These are phyloP conservation scores for Colletotrichum abscissum DNA, from an alignment of 2,329 filamentous ascomycete species.

Conservation along the genomic window DNA sequence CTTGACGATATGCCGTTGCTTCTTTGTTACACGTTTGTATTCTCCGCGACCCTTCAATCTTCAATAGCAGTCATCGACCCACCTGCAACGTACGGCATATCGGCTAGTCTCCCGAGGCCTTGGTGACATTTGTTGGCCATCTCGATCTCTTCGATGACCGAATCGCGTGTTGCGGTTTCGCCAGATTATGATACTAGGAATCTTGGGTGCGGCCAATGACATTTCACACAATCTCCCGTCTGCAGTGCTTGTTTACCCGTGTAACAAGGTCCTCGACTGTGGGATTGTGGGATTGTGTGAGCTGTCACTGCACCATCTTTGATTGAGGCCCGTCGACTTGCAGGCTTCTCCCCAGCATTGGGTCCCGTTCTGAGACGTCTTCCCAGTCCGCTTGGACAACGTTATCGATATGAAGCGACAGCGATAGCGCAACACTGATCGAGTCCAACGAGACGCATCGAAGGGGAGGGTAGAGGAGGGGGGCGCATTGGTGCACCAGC, in stretches of 20 bases:
- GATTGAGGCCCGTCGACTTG: not conserved
- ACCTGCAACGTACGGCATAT: not conserved
- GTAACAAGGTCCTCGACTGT: not conserved
- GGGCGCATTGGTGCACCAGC: slow-evolving; percentile 23
- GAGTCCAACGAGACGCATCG: slow-evolving; percentile 25
- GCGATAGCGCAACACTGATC: slow-evolving; percentile 11
- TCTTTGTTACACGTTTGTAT: slow-evolving; percentile 2
- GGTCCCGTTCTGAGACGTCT: slow-evolving; percentile 25
- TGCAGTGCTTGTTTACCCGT: not conserved
- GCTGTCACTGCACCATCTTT: slow-evolving; percentile 17
- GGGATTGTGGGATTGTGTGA: slow-evolving; percentile 11
- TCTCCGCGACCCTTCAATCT: not conserved
- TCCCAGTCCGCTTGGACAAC: slow-evolving; percentile 15
- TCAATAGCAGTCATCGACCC: not conserved
- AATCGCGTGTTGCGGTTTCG: not conserved
- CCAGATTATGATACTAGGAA: slow-evolving; percentile 11
- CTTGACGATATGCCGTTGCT: not conserved
- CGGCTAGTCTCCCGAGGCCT: not conserved
- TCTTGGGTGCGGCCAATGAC: slow-evolving; percentile 7
- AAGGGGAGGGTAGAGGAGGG: not conserved
- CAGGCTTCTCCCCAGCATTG: slow-evolving; percentile 25
- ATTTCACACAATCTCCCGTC: not conserved
- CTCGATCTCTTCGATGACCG: slow-evolving; percentile 26
- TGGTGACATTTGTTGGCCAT: not conserved
- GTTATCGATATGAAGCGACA: slow-evolving; percentile 25